Conservation (phyloP, 2,329 filamentous ascomycete species). For the Whalleya microplaca region DNA sequence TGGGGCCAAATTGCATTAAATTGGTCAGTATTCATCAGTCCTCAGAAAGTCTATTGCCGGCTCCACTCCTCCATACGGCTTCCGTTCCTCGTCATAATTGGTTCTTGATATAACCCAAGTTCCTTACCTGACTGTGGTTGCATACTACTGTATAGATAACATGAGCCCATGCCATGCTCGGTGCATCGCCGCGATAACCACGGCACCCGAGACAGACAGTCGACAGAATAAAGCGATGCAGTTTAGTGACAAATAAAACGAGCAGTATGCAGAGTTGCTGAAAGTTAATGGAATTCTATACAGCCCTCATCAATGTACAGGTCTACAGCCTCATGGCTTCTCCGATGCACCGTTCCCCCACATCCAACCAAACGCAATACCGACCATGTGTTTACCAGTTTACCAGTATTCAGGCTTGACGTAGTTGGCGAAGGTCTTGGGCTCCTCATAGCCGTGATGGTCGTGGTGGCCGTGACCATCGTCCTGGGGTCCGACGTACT, state of each 20-base stretch:
- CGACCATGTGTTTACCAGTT: slow-evolving; percentile 60
- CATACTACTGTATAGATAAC: not conserved
- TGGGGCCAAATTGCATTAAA: not conserved
- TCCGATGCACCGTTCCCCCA: slow-evolving; percentile 10
- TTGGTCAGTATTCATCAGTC: not conserved
- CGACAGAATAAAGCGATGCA: not conserved
- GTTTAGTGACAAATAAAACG: not conserved
- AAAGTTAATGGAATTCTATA: slow-evolving; percentile 29
- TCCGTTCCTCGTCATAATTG: not conserved
- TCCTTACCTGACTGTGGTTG: not conserved
- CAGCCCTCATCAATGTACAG: slow-evolving; percentile 32
- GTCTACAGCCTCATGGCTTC: slow-evolving; percentile 14
- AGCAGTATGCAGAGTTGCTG: slow-evolving; percentile 9
- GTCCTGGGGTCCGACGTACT: slow-evolving; percentile 86
- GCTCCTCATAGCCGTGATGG: slow-evolving; percentile 73
- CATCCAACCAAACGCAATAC: slow-evolving; percentile 1
- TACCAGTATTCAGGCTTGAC: slow-evolving; percentile 95
- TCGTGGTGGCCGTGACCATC: slow-evolving; percentile 65
- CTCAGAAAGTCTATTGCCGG: not conserved
- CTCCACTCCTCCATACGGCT: not conserved
- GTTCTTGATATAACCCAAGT: not conserved
- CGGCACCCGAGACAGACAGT: not conserved
- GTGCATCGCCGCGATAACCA: not conserved
- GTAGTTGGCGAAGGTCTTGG: slow-evolving; percentile 96
- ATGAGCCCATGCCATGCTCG: not conserved